A percentile compares a stretch with the other conserved stretches of the same genome.
Evolutionary conservation across 805 yeast genomes (phyloP).

Genomic region (Spathaspora girioi): DNA sequence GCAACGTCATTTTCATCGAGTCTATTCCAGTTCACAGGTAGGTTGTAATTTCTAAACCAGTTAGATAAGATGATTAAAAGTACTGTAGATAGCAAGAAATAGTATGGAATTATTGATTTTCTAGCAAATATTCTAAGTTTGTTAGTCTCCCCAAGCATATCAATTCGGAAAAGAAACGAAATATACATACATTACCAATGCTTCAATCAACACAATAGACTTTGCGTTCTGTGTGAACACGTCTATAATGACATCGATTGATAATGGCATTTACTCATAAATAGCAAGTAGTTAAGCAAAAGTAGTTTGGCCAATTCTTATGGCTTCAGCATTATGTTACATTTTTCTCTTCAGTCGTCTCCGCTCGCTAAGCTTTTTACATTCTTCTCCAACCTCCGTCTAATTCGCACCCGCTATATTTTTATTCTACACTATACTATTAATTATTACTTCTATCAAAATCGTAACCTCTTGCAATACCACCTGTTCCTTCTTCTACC

Average conservation of each 20-base stretch:
- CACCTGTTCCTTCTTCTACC: constrained; percentile 78
- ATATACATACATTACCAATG: constrained; percentile 1
- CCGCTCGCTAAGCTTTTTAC: no score
- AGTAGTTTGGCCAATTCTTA: neutral
- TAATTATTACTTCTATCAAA: constrained; percentile 17
- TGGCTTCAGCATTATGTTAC: neutral
- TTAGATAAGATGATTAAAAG: neutral
- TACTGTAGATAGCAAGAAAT: constrained; percentile 1
- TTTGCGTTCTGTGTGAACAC: neutral
- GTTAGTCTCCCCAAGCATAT: neutral
- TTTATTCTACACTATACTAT: neutral
- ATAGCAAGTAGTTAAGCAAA: neutral
- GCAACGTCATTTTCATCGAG: constrained; percentile 19
- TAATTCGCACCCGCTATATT: neutral
- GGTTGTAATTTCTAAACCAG: constrained; percentile 2
- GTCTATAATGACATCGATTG: constrained; percentile 3
- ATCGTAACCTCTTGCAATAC: constrained; percentile 86
- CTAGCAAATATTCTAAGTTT: neutral
- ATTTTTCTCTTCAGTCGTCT: neutral
- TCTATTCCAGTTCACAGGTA: constrained; percentile 4
- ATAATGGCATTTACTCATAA: constrained; percentile 1
- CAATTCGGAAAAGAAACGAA: neutral
- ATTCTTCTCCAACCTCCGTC: no score
- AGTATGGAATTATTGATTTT: constrained; percentile 1
- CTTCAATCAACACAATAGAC: constrained; percentile 1